Conservation (phyloP, 2,329 filamentous ascomycete species). For the Xylaria sp. region DNA sequence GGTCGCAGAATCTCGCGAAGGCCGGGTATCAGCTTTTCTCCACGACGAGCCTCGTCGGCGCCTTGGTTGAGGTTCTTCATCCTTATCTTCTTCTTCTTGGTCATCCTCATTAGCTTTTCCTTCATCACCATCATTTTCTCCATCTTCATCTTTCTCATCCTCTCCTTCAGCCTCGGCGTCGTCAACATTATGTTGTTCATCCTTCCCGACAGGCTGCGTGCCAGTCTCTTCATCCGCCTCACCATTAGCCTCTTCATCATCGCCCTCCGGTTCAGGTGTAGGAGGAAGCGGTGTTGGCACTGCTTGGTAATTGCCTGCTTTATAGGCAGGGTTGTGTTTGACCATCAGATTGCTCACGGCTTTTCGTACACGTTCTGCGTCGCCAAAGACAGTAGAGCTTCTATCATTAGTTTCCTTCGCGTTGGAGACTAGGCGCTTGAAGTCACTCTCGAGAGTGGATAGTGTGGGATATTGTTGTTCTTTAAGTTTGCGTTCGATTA, state of each 20-base stretch:
- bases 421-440: slow-evolving; percentile 89
- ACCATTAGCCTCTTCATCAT: slow-evolving; percentile 39
- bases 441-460: slow-evolving; percentile 81
- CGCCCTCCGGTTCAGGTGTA: slow-evolving; percentile 54
- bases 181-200: slow-evolving; percentile 44
- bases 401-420: slow-evolving; percentile 86
- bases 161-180: slow-evolving; percentile 43
- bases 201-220: slow-evolving; percentile 35
- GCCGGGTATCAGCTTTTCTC: slow-evolving; percentile 51
- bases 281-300: slow-evolving; percentile 77
- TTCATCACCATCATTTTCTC: slow-evolving; percentile 45
- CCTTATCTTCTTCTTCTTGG: slow-evolving; percentile 44
- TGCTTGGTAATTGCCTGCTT: slow-evolving; percentile 72
- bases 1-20: slow-evolving; percentile 46
- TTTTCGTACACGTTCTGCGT: slow-evolving; percentile 88
- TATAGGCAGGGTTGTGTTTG: slow-evolving; percentile 85
- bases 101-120: slow-evolving; percentile 39
- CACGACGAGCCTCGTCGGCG: slow-evolving; percentile 42
- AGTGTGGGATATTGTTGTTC: slow-evolving; percentile 75
- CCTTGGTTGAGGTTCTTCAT: slow-evolving; percentile 39
- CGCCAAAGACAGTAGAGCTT: slow-evolving; percentile 77
- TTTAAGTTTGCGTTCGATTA: slow-evolving; percentile 79
- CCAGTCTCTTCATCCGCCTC: slow-evolving; percentile 39
- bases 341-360: slow-evolving; percentile 89
- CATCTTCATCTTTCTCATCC: not conserved